Conservation (phyloP, 768 basidiomycete species). For the Sporobolomyces phaffii region DNA sequence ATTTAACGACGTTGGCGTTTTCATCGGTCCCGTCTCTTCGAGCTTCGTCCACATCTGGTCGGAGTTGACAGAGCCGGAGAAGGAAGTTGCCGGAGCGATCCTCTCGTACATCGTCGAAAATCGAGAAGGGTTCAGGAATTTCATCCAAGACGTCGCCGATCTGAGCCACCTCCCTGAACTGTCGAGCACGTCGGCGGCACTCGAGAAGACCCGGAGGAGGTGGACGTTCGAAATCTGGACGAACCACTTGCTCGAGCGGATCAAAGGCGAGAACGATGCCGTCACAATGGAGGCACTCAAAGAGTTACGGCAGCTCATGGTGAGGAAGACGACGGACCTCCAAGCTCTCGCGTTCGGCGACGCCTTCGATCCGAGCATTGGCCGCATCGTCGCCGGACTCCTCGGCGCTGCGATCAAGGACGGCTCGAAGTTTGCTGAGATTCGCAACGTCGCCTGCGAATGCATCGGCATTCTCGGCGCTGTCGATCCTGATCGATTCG, state of each 20-base stretch:
- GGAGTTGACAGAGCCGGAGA: conserved; percentile 55
- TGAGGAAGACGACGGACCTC: conserved; percentile 51
- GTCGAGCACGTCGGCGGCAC: conserved; percentile 36
- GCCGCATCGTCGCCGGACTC: conserved; percentile 61
- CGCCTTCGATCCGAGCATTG: conserved; percentile 70
- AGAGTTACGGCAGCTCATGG: conserved; percentile 62
- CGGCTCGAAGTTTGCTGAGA: conserved; percentile 58
- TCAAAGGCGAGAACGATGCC: conserved; percentile 69
- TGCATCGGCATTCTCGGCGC: conserved; percentile 89
- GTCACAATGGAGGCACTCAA: conserved; percentile 66
- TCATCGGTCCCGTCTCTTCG: conserved; percentile 80
- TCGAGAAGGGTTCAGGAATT: conserved; percentile 53
- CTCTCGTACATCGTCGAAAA: conserved; percentile 64
- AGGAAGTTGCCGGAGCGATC: conserved; percentile 55
- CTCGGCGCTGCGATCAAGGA: conserved; percentile 69
- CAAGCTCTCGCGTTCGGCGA: conserved; percentile 70
- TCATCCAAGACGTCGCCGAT: conserved; percentile 74
- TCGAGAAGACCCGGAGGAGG: conserved; percentile 48
- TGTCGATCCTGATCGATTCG: conserved; percentile 86
- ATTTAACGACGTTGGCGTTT: conserved; percentile 67
- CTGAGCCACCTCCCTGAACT: conserved; percentile 62
- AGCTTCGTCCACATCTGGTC: conserved; percentile 74
- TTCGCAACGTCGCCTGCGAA: conserved; percentile 71
- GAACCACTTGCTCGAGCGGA: conserved; percentile 64
- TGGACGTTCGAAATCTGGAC: conserved; percentile 58